Evolutionary conservation across 306 rosid species (phyloP).

Genomic region (Albizia julibrissin): DNA sequence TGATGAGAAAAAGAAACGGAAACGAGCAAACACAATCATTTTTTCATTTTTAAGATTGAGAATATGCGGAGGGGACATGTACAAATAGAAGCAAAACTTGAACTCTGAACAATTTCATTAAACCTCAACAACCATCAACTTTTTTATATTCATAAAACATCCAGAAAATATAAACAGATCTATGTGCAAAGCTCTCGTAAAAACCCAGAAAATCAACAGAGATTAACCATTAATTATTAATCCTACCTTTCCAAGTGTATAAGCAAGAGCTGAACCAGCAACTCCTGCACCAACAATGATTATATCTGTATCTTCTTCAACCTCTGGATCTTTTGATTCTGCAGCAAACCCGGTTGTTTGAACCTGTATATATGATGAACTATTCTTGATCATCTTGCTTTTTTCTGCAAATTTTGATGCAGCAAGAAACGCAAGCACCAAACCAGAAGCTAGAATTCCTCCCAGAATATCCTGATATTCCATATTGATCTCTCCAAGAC

Average conservation of each 20-base stretch:
- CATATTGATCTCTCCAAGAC: conserved; percentile 33
- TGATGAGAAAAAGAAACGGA: background rate
- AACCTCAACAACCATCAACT: background rate
- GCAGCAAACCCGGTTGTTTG: conserved; percentile 26
- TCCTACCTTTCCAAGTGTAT: conserved; percentile 65
- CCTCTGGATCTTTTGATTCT: background rate
- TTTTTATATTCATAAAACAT: background rate
- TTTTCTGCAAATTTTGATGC: conserved; percentile 37
- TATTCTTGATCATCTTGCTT: conserved; percentile 32
- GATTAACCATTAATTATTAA: background rate
- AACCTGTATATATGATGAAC: conserved; percentile 32
- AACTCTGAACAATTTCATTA: background rate
- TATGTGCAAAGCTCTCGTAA: background rate
- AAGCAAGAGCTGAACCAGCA: conserved; percentile 58
- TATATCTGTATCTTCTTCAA: conserved; percentile 21
- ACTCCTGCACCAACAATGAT: conserved; percentile 58
- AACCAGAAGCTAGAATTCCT: conserved; percentile 45
- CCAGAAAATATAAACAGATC: conserved; percentile 8
- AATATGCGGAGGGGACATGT: background rate
- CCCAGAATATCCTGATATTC: conserved; percentile 45
- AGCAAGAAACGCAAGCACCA: conserved; percentile 42
- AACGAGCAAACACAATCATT: background rate
- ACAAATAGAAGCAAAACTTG: background rate
- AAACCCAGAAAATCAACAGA: background rate
- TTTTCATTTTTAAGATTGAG: background rate